Evolutionary conservation across 495 filamentous ascomycete genomes (phyloP).

Genomic region (Cercophora sp.): DNA sequence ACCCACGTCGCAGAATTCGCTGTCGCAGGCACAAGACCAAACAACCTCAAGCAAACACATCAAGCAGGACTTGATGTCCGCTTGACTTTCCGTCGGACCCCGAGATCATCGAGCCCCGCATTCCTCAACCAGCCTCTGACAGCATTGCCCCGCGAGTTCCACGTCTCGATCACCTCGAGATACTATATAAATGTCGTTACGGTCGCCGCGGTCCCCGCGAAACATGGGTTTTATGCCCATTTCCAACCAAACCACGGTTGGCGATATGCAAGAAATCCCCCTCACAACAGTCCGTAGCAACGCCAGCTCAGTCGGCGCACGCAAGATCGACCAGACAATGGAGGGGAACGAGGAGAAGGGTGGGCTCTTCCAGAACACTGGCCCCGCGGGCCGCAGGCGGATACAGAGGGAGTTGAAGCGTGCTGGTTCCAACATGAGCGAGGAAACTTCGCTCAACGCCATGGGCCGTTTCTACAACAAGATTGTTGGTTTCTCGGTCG

Average conservation of each 20-base stretch:
- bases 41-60: no score
- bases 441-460: conserved; percentile 61
- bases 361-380: conserved; percentile 47
- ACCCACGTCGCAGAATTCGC: no score
- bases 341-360: conserved; percentile 31
- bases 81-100: no score
- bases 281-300: conserved; percentile 48
- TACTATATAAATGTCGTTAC: conserved; percentile 23
- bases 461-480: conserved; percentile 88
- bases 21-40: no score
- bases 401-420: conserved; percentile 46
- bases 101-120: conserved; percentile 1
- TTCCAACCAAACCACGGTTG: conserved; percentile 18
- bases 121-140: not conserved
- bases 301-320: conserved; percentile 45
- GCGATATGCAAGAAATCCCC: conserved; percentile 47
- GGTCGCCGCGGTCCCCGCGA: conserved; percentile 25
- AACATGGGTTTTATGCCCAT: conserved; percentile 31
- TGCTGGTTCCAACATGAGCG: conserved; percentile 49
- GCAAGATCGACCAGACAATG: conserved; percentile 41
- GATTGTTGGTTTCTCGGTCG: conserved; percentile 76
- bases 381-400: conserved; percentile 53
- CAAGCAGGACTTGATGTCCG: not conserved
- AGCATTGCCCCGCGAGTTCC: not conserved
- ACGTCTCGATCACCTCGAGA: not conserved